Evolutionary conservation across 441 rosid genomes (phyloP).

Genomic region (Erysimum cheiri): DNA sequence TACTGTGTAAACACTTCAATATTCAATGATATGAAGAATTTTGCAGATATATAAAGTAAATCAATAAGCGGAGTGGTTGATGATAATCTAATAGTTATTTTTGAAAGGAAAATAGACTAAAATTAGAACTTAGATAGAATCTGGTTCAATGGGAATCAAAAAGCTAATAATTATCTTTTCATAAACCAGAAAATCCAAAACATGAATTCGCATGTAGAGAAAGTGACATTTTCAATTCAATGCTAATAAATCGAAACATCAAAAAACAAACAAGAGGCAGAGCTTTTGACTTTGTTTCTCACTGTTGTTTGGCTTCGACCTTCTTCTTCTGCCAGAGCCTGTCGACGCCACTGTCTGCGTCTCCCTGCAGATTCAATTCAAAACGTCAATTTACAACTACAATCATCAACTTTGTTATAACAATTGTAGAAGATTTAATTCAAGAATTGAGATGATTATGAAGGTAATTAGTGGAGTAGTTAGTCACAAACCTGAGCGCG

Average conservation of each 20-base stretch:
- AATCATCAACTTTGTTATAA: neutral
- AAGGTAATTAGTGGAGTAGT: neutral
- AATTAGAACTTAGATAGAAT: neutral
- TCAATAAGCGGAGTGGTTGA: neutral
- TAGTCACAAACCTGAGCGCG: constrained; percentile 70
- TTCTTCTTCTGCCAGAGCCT: constrained; percentile 93
- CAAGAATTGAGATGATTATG: neutral
- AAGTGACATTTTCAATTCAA: neutral
- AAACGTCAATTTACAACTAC: neutral
- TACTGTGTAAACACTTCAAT: neutral
- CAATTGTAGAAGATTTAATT: neutral
- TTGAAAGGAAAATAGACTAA: neutral
- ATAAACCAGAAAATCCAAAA: constrained; percentile 4
- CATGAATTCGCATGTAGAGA: neutral
- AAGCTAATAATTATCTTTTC: constrained; percentile 12
- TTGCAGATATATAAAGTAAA: neutral
- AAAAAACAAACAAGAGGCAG: constrained; percentile 9
- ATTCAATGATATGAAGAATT: neutral
- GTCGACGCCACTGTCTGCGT: constrained; percentile 87
- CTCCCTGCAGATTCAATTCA: constrained; percentile 59
- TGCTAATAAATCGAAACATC: neutral
- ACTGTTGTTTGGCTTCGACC: constrained; percentile 59
- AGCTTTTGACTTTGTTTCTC: neutral
- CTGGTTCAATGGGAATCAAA: neutral
- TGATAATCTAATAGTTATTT: neutral